Evolutionary conservation across 805 yeast species (phyloP).

Genomic region (Wickerhamomyces rabaulensis): DNA sequence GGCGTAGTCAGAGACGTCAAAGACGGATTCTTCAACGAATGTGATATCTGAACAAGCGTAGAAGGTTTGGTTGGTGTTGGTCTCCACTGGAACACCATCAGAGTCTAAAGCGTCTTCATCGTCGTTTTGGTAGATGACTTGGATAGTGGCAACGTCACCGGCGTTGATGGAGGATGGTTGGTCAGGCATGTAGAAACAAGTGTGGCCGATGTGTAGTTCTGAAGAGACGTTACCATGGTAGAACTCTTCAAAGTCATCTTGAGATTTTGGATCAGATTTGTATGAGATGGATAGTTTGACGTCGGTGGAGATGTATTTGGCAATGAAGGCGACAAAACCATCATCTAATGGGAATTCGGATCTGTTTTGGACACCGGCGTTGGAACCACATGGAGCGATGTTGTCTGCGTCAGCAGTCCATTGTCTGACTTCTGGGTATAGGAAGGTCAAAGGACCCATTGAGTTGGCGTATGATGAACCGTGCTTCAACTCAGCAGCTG

Average conservation of each 20-base stretch:
- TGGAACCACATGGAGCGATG: slow-evolving; percentile 42
- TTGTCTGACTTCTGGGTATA: slow-evolving; percentile 39
- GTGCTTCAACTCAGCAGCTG: slow-evolving; percentile 16
- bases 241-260: slow-evolving; percentile 36
- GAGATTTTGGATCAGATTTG: slow-evolving; percentile 32
- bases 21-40: slow-evolving; percentile 38
- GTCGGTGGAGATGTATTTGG: slow-evolving; percentile 35
- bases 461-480: slow-evolving; percentile 21
- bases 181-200: slow-evolving; percentile 41
- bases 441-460: slow-evolving; percentile 26
- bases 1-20: slow-evolving; percentile 30
- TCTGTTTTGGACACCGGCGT: slow-evolving; percentile 31
- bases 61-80: slow-evolving; percentile 33
- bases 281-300: slow-evolving; percentile 37
- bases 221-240: slow-evolving; percentile 33
- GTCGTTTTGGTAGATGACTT: slow-evolving; percentile 35
- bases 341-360: slow-evolving; percentile 41
- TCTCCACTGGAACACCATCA: slow-evolving; percentile 32
- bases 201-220: slow-evolving; percentile 39
- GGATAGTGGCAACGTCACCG: slow-evolving; percentile 41
- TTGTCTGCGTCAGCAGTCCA: slow-evolving; percentile 42
- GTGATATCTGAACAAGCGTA: slow-evolving; percentile 41
- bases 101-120: slow-evolving; percentile 17
- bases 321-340: slow-evolving; percentile 41
- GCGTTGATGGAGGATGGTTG: slow-evolving; percentile 30